These are phyloP conservation scores for Obelidium mucronatum DNA, from an alignment of 192 early-diverging fungal species.

Conservation along the genomic window DNA sequence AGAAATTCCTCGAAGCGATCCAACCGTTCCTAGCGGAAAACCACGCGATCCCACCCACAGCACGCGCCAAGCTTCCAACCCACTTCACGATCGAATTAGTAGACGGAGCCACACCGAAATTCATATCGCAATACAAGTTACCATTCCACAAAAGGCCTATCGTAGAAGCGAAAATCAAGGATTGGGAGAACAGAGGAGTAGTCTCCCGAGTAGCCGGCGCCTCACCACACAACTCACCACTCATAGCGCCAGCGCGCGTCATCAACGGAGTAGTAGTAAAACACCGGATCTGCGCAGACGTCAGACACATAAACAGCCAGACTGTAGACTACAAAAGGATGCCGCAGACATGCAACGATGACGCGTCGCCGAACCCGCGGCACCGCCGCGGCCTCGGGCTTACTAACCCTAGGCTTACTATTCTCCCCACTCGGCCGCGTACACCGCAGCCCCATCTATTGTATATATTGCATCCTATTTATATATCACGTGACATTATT, in stretches of 20 bases:
- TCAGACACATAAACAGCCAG: background rate
- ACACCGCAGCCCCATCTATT: no score
- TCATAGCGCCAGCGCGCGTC: background rate
- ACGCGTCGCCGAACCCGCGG: no score
- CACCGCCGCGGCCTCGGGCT: no score
- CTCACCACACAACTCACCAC: background rate
- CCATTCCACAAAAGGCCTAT: background rate
- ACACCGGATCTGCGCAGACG: background rate
- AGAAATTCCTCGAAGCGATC: background rate
- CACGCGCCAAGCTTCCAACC: background rate
- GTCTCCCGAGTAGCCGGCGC: background rate
- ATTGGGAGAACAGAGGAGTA: background rate
- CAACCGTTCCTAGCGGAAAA: conserved; percentile 4
- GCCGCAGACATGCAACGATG: background rate
- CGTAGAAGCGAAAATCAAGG: no score
- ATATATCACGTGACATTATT: no score
- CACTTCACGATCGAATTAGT: background rate
- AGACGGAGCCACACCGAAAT: background rate
- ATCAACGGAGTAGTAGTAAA: background rate
- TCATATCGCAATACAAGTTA: background rate
- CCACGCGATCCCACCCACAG: background rate
- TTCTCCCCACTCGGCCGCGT: no score
- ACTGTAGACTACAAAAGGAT: background rate
- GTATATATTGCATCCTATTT: no score
- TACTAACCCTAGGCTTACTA: no score